phyloP scores from a whole-genome alignment of 163 green algal genomes.

The Chlamydomonas reinhardtii region DNA sequence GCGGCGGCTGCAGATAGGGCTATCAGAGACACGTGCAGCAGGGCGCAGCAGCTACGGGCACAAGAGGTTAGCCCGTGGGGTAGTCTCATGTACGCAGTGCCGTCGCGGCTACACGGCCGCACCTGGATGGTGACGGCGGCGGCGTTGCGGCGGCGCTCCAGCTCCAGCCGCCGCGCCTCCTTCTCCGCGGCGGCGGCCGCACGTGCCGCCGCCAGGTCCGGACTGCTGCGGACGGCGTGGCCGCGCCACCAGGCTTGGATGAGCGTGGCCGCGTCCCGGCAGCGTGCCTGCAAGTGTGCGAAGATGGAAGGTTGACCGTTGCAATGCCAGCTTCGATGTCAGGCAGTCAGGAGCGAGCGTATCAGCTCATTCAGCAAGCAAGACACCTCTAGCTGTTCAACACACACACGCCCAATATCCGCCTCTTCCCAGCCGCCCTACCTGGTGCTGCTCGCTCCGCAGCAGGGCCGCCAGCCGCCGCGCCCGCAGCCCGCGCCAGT shows the following conservation, averaged over 20 bases:
- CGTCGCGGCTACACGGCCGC: too few species aligned
- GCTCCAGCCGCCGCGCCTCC: background rate
- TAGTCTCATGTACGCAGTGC: too few species aligned
- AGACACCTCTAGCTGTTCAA: background rate
- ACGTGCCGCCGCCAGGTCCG: background rate
- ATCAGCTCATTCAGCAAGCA: too few species aligned
- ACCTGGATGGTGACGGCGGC: constrained; percentile 15
- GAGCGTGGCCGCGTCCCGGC: background rate
- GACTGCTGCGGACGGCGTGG: background rate
- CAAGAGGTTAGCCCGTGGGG: too few species aligned
- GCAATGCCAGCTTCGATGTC: too few species aligned
- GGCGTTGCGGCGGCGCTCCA: background rate
- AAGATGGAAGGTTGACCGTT: too few species aligned
- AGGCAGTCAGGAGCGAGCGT: too few species aligned
- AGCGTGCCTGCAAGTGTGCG: background rate
- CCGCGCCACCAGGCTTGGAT: constrained; percentile 38
- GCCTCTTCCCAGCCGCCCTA: too few species aligned
- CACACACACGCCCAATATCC: background rate
- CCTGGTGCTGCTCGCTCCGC: background rate
- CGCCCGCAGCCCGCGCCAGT: constrained; percentile 5
- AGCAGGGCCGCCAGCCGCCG: background rate
- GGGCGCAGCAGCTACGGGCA: too few species aligned
- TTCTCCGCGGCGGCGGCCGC: background rate
- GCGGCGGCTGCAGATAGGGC: too few species aligned
- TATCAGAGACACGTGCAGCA: too few species aligned